Evolutionary conservation across 1,139 yeast genomes (phyloP), one percentile per base, ranked within the genome.

Genomic region (Tardiomyces depauwii): DNA sequence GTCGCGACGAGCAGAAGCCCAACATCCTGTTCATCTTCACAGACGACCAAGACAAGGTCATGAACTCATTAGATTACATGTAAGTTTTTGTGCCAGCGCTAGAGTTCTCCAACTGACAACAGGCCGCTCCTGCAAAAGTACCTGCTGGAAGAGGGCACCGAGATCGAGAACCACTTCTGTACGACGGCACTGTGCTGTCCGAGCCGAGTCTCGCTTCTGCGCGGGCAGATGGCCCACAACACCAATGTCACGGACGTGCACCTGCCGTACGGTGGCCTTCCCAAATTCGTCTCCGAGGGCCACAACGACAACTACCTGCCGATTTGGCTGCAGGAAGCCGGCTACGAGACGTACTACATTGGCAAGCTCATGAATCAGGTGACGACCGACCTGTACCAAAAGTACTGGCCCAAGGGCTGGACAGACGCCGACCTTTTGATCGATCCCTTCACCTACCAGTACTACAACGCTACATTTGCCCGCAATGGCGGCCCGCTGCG

Each of bases 161-260:
- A 23, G 18, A 38, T 36, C 19, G 30, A 23, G 30, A 46, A 30
- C 14, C 48, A 46, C 25, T 46, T 19, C 30, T 41, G 44, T 21
- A 46, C 47, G 10, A 39, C 44, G 13, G 48, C 48, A 1, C 36
- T 46, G 32, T 46, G 48, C 33, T 46, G 47, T 27, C 48, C 48
- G 5, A 40, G 44, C 16, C 33, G 48, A 3, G 48, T 46, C 28
- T 38, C 41, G 10, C 28, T 46, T n/a, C 28, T 39, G 42, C 39
- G 44, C n/a, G 48, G 48, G 5, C 40, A 38, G 19, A 30, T 40
- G 13, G 44, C 48, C 1, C 48, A 46, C 21, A 46, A 46, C 40
- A 46, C 48, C 18, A 41, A 46, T 30, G 48, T 46, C 28, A 46
- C 48, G 4, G 48, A 46, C 21, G 44, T 44, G 21, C 21, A 36